Percentiles rank a stretch among this genome's conserved stretches.
Evolutionary conservation across 208 protist species (phyloP).

Genomic region (Acanthamoeba royreba): DNA sequence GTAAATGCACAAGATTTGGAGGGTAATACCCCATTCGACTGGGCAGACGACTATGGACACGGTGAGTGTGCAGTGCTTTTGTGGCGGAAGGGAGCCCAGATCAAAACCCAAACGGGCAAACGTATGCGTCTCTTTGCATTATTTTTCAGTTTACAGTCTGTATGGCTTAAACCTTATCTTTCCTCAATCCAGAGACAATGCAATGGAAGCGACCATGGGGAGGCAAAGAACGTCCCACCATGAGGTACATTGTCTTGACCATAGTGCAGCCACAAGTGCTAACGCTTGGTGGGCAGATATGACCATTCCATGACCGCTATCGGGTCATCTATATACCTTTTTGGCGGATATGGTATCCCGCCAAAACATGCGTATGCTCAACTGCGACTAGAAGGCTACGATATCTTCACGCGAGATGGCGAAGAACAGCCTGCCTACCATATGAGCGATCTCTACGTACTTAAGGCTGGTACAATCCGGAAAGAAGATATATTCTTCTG

Average conservation of each 20-base stretch:
- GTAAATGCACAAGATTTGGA: conserved; percentile 8
- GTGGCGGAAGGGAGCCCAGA: conserved; percentile 11
- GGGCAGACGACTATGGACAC: conserved; percentile 29
- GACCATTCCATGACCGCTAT: conserved; percentile 17
- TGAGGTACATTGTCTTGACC: not conserved
- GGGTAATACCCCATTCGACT: conserved; percentile 31
- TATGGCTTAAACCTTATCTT: too few species aligned
- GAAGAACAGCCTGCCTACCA: not conserved
- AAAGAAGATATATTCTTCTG: not conserved
- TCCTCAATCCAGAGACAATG: conserved; percentile 27
- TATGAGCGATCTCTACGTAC: conserved; percentile 15
- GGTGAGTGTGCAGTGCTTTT: conserved; percentile 23
- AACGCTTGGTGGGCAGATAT: too few species aligned
- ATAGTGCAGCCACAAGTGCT: not conserved
- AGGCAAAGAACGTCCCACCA: not conserved
- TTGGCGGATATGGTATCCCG: conserved; percentile 12
- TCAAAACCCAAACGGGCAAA: conserved; percentile 42
- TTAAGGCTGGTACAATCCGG: not conserved
- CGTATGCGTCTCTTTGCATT: not conserved
- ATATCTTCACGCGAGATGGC: not conserved
- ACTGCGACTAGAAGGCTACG: not conserved
- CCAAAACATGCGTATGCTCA: not conserved
- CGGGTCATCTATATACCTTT: not conserved
- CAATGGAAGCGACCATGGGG: conserved; percentile 9
- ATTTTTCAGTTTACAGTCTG: too few species aligned